Base-by-base conservation (phyloP, 352 stramenopile genomes). In the Phytophthora foliorum region DNA sequence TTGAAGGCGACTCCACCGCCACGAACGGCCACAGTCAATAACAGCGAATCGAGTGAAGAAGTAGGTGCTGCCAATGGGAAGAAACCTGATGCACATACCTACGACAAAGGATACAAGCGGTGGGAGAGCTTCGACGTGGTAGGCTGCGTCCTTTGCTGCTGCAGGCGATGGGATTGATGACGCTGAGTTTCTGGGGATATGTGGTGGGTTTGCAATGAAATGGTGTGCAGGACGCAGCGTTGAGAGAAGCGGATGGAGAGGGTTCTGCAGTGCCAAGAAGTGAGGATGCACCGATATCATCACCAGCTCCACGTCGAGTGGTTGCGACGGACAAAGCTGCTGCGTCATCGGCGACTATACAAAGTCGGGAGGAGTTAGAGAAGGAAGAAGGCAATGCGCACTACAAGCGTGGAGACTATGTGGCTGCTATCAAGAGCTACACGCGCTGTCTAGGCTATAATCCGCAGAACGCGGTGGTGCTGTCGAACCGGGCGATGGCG, bases 401-500 rank as follows among this genome's bases (percentile, higher is more conserved):
- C 67, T 98, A 98, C 75, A 90, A 90, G 25, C 78, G 74, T 4
- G 81, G 84, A 1, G 91, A 99, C 57, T 95, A 86, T 48, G 81
- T 96, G 25, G 91, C 89, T 38, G 92, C 95, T 16, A 86, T 97
- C 50, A 84, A 91, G 54, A 94, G 81, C 69, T 99, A 98, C 71
- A 97, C 93, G 19, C 77, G 85, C 1, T 92, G 82, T 13, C 69
- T 98, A n/a, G 81, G 87, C 0, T 88, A 90, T 57, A 81, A 95
- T 49, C 59, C 78, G 4, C 75, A 75, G 10, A 95, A 95, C 42
- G 77, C 79, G 0, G 70, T 95, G 45, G 81, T 97, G 38, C 78
- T 96, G 19, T 94, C 94, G 22, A 98, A 98, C 67, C 84, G 93
- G 8, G 94, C 95, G 17, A 96, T 98, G 83, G 90, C 87, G 8